These are phyloP conservation scores for Candida suzukii DNA, from an alignment of 805 yeast species.

Conservation along the genomic window DNA sequence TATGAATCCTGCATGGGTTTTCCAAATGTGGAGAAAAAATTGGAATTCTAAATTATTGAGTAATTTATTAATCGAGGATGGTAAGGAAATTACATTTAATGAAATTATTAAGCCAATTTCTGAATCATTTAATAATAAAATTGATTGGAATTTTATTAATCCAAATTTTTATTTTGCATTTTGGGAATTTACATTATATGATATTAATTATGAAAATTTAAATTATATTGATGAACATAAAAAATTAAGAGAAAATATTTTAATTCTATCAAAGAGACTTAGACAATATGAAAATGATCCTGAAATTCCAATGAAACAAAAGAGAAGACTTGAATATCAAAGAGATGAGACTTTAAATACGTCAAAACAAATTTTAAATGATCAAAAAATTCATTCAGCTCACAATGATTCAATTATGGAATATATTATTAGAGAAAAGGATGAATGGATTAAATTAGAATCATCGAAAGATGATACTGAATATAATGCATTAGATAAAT, in stretches of 20 bases:
- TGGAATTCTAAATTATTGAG: conserved; percentile 22
- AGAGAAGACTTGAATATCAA: conserved; percentile 19
- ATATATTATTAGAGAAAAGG: conserved; percentile 23
- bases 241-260: conserved; percentile 30
- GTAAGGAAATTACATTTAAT: background rate
- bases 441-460: conserved; percentile 24
- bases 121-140: conserved; percentile 4
- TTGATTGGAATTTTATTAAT: conserved; percentile 23
- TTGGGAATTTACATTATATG: conserved; percentile 71
- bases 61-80: conserved; percentile 1
- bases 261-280: conserved; percentile 30
- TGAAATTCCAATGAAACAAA: conserved; percentile 5
- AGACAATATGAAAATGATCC: conserved; percentile 15
- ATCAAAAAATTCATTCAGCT: conserved; percentile 35
- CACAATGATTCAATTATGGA: conserved; percentile 28
- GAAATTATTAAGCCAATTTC: conserved; percentile 10
- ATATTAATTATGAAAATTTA: conserved; percentile 46
- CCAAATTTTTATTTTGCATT: conserved; percentile 46
- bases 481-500: conserved; percentile 7
- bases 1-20: conserved; percentile 57
- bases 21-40: conserved; percentile 66
- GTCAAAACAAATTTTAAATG: conserved; percentile 27
- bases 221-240: conserved; percentile 43
- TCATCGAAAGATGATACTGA: conserved; percentile 1
- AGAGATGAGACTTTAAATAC: conserved; percentile 20